These are phyloP conservation scores for Calonectria honghensis DNA, from an alignment of 2,329 filamentous ascomycete species.

Conservation along the genomic window DNA sequence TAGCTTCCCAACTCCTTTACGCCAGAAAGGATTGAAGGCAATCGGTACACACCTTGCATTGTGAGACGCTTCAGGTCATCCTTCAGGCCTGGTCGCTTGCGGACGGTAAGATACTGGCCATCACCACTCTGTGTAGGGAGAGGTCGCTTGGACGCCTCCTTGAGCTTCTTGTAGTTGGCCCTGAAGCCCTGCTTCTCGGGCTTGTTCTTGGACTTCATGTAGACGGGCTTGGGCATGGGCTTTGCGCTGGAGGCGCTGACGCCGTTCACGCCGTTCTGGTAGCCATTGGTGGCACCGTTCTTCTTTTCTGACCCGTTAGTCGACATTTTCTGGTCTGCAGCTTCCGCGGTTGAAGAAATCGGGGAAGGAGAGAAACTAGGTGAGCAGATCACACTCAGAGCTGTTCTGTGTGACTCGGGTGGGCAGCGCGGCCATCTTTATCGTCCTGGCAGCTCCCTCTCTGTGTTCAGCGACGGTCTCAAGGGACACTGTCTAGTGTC, in stretches of 20 bases:
- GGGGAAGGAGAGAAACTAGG: slow-evolving; percentile 9
- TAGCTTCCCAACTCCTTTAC: neutral
- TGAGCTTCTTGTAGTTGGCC: slow-evolving; percentile 58
- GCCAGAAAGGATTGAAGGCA: neutral
- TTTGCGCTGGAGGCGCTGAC: slow-evolving; percentile 24
- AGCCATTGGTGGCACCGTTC: slow-evolving; percentile 53
- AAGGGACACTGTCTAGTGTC: slow-evolving; percentile 36
- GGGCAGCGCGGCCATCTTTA: slow-evolving; percentile 39
- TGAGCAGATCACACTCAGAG: slow-evolving; percentile 6
- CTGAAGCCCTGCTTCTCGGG: slow-evolving; percentile 52
- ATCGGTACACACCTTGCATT: slow-evolving; percentile 43
- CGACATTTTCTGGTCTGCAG: slow-evolving; percentile 48
- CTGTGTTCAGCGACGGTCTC: slow-evolving; percentile 22
- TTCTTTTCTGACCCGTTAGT: slow-evolving; percentile 44
- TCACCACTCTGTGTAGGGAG: slow-evolving; percentile 78
- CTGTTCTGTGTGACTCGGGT: neutral
- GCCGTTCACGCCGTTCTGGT: slow-evolving; percentile 42
- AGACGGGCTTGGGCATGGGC: slow-evolving; percentile 28
- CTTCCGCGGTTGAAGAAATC: slow-evolving; percentile 29
- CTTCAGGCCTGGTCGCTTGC: slow-evolving; percentile 64
- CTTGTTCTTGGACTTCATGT: slow-evolving; percentile 25
- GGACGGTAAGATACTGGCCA: slow-evolving; percentile 72
- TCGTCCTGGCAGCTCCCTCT: slow-evolving; percentile 11
- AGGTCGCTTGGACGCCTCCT: slow-evolving; percentile 74
- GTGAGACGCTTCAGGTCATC: slow-evolving; percentile 51